A percentile compares a stretch with the other conserved stretches of the same genome.
Conservation (phyloP, 225 moss, liverwort and hornwort species). For the Bryoerythrophyllum caledonicum region DNA sequence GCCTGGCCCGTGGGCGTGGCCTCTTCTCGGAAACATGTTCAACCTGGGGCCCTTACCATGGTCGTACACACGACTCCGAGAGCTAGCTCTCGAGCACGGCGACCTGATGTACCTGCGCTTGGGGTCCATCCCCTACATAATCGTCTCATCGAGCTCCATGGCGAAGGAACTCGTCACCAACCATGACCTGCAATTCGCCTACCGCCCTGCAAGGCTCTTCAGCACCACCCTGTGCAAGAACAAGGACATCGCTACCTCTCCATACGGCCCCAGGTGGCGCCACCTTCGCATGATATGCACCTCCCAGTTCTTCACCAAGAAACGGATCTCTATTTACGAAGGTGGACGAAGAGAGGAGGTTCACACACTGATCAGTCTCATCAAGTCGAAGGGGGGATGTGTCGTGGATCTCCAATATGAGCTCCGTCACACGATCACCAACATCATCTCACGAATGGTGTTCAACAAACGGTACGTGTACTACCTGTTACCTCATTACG, state of each 20-base stretch:
- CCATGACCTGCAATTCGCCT: slow-evolving; percentile 24
- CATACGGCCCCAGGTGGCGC: slow-evolving; percentile 25
- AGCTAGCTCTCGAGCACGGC: slow-evolving; percentile 35
- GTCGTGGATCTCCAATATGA: slow-evolving; percentile 24
- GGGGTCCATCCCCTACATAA: slow-evolving; percentile 29
- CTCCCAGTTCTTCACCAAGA: slow-evolving; percentile 27
- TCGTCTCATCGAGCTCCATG: slow-evolving; percentile 37
- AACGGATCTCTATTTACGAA: slow-evolving; percentile 19
- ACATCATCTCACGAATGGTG: slow-evolving; percentile 45
- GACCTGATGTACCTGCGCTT: slow-evolving; percentile 33
- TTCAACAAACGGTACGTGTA: slow-evolving; percentile 36
- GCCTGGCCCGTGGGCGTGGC: slow-evolving; percentile 37
- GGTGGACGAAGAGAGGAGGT: slow-evolving; percentile 29
- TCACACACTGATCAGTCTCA: slow-evolving; percentile 11
- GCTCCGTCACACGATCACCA: slow-evolving; percentile 21
- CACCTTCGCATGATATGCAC: slow-evolving; percentile 36
- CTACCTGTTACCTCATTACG: no score
- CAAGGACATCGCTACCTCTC: slow-evolving; percentile 14
- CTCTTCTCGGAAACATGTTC: slow-evolving; percentile 29
- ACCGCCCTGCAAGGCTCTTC: slow-evolving; percentile 24
- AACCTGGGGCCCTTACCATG: slow-evolving; percentile 19
- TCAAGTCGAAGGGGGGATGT: slow-evolving; percentile 13
- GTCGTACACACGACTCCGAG: slow-evolving; percentile 26
- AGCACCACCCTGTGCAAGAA: slow-evolving; percentile 8
- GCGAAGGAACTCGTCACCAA: slow-evolving; percentile 30